Conservation (phyloP, 2,329 filamentous ascomycete species). For the Colletotrichum costaricense region DNA sequence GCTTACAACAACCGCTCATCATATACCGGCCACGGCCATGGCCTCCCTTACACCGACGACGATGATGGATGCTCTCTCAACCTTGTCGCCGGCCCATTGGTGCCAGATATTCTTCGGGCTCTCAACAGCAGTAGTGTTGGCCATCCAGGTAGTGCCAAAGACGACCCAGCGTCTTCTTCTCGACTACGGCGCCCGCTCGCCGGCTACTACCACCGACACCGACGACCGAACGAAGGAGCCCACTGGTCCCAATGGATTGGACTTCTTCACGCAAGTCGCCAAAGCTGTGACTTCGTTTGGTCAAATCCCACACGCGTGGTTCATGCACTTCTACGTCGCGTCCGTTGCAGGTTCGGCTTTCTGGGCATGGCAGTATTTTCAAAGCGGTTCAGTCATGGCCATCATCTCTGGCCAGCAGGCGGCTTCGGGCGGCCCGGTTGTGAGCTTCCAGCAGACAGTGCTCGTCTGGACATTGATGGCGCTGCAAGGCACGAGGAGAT, state of each 20-base stretch:
- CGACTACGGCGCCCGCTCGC: slow-evolving; percentile 62
- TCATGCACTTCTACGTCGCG: slow-evolving; percentile 85
- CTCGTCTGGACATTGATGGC: slow-evolving; percentile 79
- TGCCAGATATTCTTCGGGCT: slow-evolving; percentile 62
- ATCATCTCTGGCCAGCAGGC: slow-evolving; percentile 55
- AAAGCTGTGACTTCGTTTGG: slow-evolving; percentile 48
- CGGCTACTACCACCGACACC: slow-evolving; percentile 37
- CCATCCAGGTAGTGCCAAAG: slow-evolving; percentile 56
- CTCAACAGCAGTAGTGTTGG: slow-evolving; percentile 52
- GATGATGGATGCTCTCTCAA: neutral
- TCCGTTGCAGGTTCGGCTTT: slow-evolving; percentile 78
- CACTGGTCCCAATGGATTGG: slow-evolving; percentile 7
- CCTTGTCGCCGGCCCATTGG: slow-evolving; percentile 38
- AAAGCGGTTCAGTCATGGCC: slow-evolving; percentile 64
- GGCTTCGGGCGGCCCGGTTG: slow-evolving; percentile 49
- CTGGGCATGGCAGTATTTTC: slow-evolving; percentile 76
- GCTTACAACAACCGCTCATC: neutral
- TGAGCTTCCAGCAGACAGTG: slow-evolving; percentile 71
- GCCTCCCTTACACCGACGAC: slow-evolving; percentile 16
- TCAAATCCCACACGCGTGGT: slow-evolving; percentile 88
- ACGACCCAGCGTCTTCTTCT: slow-evolving; percentile 57
- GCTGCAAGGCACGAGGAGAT: slow-evolving; percentile 78
- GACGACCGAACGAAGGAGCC: slow-evolving; percentile 23
- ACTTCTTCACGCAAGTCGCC: slow-evolving; percentile 13
- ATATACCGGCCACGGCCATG: slow-evolving; percentile 1